phyloP scores from a whole-genome alignment of 2,329 filamentous ascomycete species.

The Pseudonectria buxi region DNA sequence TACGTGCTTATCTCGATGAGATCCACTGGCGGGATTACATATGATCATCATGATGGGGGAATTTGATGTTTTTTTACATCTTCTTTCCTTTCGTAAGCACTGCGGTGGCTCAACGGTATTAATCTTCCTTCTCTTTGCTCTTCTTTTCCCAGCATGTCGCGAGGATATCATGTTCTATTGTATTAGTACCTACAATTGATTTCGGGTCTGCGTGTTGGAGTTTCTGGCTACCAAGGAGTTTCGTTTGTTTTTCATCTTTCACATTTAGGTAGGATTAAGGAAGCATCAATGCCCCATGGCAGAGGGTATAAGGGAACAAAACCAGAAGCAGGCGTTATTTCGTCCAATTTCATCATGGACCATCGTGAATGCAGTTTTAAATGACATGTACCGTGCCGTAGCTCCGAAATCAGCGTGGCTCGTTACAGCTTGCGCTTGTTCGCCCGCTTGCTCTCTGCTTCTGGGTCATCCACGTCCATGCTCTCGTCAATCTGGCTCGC shows the following conservation, averaged over 20 bases:
- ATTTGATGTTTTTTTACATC: too few species aligned
- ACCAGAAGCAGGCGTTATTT: constrained; percentile 16
- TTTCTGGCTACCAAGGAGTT: constrained; percentile 14
- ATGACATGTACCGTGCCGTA: constrained; percentile 4
- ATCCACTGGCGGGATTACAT: too few species aligned
- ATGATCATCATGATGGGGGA: too few species aligned
- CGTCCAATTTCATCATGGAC: constrained; percentile 22
- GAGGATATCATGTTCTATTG: constrained; percentile 9
- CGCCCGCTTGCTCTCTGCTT: constrained; percentile 43
- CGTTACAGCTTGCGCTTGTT: constrained; percentile 47
- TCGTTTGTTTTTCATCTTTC: constrained; percentile 7
- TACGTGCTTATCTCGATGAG: too few species aligned
- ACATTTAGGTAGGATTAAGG: constrained; percentile 6
- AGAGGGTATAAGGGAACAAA: constrained; percentile 14
- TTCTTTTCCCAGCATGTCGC: too few species aligned
- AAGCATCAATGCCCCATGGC: constrained; percentile 2
- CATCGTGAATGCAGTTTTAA: constrained; percentile 20
- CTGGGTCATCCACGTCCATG: constrained; percentile 52
- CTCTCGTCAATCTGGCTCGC: constrained; percentile 38
- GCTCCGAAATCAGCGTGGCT: background rate
- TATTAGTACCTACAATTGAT: constrained; percentile 13
- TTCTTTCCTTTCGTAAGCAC: too few species aligned
- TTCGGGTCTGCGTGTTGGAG: constrained; percentile 10
- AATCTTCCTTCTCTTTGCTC: too few species aligned
- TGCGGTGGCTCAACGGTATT: too few species aligned